Percentiles rank a stretch among this genome's conserved stretches.
Evolutionary conservation across 2,329 filamentous ascomycete genomes (phyloP).

Genomic region (Tolypocladium tropicale): DNA sequence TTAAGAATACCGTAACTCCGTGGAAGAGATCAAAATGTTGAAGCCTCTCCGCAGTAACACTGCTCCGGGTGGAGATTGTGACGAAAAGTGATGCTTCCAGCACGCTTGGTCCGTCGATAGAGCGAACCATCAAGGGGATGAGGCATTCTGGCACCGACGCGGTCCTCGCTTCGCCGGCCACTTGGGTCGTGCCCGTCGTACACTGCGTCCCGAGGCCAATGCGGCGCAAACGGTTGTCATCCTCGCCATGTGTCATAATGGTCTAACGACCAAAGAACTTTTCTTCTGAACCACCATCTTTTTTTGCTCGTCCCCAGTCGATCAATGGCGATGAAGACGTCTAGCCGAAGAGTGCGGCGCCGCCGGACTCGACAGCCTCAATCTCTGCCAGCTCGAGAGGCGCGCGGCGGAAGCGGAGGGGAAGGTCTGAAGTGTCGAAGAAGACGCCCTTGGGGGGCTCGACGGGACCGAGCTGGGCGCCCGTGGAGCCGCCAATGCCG

Average conservation of each 20-base stretch:
- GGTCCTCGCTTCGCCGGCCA: not conserved
- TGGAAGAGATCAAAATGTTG: not conserved
- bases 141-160: not conserved
- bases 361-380: slow-evolving; percentile 89
- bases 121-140: not conserved
- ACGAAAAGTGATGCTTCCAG: not conserved
- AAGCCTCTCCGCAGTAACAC: not conserved
- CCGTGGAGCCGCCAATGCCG: slow-evolving; percentile 52
- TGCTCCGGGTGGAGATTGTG: not conserved
- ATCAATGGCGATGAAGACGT: not conserved
- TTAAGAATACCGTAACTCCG: not conserved
- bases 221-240: not conserved
- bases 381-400: slow-evolving; percentile 76
- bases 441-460: slow-evolving; percentile 61
- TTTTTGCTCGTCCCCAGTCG: not conserved
- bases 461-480: slow-evolving; percentile 63
- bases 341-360: slow-evolving; percentile 51
- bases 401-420: slow-evolving; percentile 67
- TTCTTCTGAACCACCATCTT: not conserved
- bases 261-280: not conserved
- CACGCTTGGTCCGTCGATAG: not conserved
- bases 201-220: not conserved
- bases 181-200: not conserved
- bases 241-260: not conserved
- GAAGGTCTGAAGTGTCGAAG: slow-evolving; percentile 86